A percentile compares a stretch with the other conserved stretches of the same genome.
Conservation (phyloP, 179 eudicot genomes). For the Sideroxylon spinosum region DNA sequence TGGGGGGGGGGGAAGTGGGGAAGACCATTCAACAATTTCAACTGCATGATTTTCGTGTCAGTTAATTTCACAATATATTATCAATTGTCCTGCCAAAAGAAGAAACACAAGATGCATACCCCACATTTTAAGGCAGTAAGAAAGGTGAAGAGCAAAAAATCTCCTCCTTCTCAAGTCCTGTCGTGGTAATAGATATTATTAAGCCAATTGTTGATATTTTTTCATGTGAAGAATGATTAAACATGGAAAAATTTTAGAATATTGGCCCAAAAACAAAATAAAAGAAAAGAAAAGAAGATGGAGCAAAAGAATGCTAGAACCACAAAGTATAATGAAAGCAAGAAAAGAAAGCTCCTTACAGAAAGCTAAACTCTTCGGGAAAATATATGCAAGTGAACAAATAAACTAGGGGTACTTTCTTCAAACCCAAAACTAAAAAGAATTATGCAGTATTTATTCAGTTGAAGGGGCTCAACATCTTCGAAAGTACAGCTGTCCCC, state of each 20-base stretch:
- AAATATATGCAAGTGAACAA: neutral
- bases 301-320: neutral
- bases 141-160: neutral
- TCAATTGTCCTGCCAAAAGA: neutral
- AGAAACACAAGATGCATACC: neutral
- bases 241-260: neutral
- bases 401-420: neutral
- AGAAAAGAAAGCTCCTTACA: neutral
- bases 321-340: neutral
- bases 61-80: neutral
- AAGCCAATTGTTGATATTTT: neutral
- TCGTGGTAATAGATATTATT: neutral
- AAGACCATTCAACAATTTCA: neutral
- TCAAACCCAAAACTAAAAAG: neutral
- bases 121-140: neutral
- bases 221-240: neutral
- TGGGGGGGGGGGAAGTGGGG: neutral
- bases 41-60: neutral
- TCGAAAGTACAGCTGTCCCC: neutral
- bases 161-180: neutral
- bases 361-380: neutral
- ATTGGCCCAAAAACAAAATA: neutral
- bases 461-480: neutral
- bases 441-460: neutral
- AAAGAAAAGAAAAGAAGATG: too few species aligned